Base-by-base conservation (phyloP, 2,329 filamentous ascomycete species). In the Raffaelea deltoideospora region DNA sequence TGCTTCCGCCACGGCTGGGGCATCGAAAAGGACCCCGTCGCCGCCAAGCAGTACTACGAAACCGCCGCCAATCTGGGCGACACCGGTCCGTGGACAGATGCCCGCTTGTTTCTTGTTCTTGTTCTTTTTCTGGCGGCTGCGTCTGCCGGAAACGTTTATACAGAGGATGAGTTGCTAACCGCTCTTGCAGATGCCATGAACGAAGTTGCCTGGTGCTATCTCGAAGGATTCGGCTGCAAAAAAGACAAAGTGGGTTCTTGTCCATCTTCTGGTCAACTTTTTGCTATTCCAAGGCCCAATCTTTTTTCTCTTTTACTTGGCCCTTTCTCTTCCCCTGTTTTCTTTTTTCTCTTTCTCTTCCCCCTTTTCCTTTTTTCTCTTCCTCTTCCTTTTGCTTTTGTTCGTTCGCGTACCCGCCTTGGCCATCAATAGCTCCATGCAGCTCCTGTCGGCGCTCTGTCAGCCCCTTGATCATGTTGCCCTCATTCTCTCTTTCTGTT, bases 121-220 rank as follows among this genome's bases (percentile, higher is more conserved):
- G n/a, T n/a, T n/a, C 29, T 8, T 23, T 13, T 15, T 31, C 17
- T 20, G 3, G n/a, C 4, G 3, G 10, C 14, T 31, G n/a, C n/a
- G n/a, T n/a, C n/a, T n/a, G n/a, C n/a, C n/a, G n/a, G n/a, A n/a
- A n/a, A n/a, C n/a, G n/a, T n/a, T n/a, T n/a, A n/a, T n/a, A n/a
- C n/a, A n/a, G n/a, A n/a, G n/a, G n/a, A n/a, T n/a, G n/a, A n/a
- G n/a, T n/a, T n/a, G n/a, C n/a, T n/a, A n/a, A n/a, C n/a, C n/a
- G n/a, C n/a, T n/a, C n/a, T n/a, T n/a, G 14, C 48, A 76, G 90
- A 98, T 62, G 90, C 87, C 40, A 94, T 96, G 87, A 94, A 95
- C 53, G 88, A 96, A 58, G 79, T 79, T 37, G 90, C 78, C 26
- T 93, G 86, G 85, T 98, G 90, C 63, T 96, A 90, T 66, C 59